Evolutionary conservation across 2,329 filamentous ascomycete genomes (phyloP).

Genomic region (Cercospora zeae-maydis): DNA sequence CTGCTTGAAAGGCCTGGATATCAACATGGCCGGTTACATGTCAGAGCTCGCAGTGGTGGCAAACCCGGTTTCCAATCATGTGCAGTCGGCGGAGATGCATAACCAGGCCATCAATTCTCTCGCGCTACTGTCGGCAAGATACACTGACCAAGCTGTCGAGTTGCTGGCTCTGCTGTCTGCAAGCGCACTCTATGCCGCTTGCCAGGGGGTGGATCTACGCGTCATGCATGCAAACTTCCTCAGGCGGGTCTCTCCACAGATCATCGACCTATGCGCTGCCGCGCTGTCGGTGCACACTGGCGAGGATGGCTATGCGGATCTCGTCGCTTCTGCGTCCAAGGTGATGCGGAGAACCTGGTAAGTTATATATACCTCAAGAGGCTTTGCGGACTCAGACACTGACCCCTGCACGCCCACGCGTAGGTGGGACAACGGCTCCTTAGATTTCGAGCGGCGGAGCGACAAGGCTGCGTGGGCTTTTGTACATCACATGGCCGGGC

Average conservation of each 20-base stretch:
- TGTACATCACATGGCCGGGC: not conserved
- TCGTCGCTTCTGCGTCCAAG: not conserved
- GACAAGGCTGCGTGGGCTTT: not conserved
- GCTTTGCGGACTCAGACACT: not conserved
- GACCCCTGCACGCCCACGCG: not conserved
- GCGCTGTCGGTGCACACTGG: not conserved
- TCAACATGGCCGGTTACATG: slow-evolving; percentile 62
- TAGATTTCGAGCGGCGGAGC: not conserved
- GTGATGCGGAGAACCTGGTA: slow-evolving; percentile 1
- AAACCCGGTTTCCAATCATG: slow-evolving; percentile 59
- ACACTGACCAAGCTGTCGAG: slow-evolving; percentile 28
- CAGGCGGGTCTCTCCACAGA: not conserved
- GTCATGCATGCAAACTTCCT: slow-evolving; percentile 23
- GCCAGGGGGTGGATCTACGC: slow-evolving; percentile 30
- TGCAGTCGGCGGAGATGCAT: slow-evolving; percentile 63
- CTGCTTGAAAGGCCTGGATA: slow-evolving; percentile 62
- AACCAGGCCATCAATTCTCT: slow-evolving; percentile 66
- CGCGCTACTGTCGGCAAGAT: slow-evolving; percentile 40
- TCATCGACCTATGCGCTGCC: not conserved
- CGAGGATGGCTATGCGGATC: not conserved
- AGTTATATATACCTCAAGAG: not conserved
- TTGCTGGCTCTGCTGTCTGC: slow-evolving; percentile 26
- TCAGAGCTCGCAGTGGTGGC: slow-evolving; percentile 49
- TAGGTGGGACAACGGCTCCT: not conserved
- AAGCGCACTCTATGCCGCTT: slow-evolving; percentile 24